These are phyloP conservation scores for Melanomma pulvis-pyrius DNA, from an alignment of 495 filamentous ascomycete genomes.

Conservation along the genomic window DNA sequence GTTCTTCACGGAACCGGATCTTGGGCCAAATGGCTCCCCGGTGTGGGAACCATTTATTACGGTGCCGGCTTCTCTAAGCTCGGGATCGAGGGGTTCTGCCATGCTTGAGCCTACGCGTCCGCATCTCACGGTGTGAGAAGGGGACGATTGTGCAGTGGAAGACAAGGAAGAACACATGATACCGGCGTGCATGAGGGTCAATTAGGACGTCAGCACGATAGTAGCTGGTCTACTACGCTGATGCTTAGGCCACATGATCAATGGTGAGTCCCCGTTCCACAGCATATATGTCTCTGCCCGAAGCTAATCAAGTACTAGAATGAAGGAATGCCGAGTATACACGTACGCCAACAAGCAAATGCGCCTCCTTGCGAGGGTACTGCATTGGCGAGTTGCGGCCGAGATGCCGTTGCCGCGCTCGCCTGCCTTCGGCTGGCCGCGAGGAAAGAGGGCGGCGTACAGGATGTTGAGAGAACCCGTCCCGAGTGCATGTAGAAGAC, in stretches of 20 bases:
- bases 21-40: conserved; percentile 4
- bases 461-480: not conserved
- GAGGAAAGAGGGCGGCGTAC: not conserved
- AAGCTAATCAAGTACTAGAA: not conserved
- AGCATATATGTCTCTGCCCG: not conserved
- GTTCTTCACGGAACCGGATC: conserved; percentile 15
- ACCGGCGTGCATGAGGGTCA: not conserved
- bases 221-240: conserved; percentile 29
- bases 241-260: not conserved
- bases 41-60: conserved; percentile 33
- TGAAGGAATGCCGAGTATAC: not conserved
- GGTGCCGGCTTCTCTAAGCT: conserved; percentile 26
- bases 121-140: conserved; percentile 17
- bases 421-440: not conserved
- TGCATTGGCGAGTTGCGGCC: not conserved
- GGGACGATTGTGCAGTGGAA: not conserved
- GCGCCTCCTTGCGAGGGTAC: not conserved
- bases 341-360: not conserved
- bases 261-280: conserved; percentile 1
- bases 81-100: conserved; percentile 10
- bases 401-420: not conserved
- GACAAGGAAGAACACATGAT: not conserved
- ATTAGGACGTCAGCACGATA: not conserved
- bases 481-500: not conserved
- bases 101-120: conserved; percentile 12